Conservation (phyloP, 2,329 filamentous ascomycete genomes). For the Sporothrix brunneoviolacea region DNA sequence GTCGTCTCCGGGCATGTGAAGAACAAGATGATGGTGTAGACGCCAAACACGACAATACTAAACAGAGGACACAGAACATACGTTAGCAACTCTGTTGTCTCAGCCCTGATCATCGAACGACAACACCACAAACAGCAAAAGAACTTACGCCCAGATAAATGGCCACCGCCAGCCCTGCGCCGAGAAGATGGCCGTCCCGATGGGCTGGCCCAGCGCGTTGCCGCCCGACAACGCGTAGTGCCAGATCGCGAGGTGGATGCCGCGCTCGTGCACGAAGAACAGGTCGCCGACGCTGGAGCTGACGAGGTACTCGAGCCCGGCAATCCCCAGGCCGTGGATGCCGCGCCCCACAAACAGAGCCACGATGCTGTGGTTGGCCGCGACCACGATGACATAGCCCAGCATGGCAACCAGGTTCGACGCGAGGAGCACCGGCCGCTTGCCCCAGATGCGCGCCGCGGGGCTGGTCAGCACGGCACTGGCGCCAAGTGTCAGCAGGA, state of each 20-base stretch:
- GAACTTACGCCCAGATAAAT: conserved; percentile 9
- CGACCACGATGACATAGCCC: conserved; percentile 18
- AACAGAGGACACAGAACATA: too few relatives aligned
- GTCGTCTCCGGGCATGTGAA: conserved; percentile 37
- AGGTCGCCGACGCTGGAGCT: conserved; percentile 46
- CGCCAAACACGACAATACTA: conserved; percentile 29
- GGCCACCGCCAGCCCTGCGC: conserved; percentile 4
- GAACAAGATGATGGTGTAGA: conserved; percentile 31
- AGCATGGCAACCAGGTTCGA: conserved; percentile 23
- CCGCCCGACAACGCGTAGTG: conserved; percentile 17
- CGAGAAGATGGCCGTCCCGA: conserved; percentile 3
- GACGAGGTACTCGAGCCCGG: conserved; percentile 28
- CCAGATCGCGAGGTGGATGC: conserved; percentile 24
- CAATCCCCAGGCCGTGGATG: conserved; percentile 24
- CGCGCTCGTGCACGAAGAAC: conserved; percentile 50
- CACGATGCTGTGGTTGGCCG: conserved; percentile 16
- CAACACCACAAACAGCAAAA: too few relatives aligned
- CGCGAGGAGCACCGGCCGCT: conserved; percentile 29
- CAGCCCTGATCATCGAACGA: too few relatives aligned
- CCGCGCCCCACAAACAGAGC: conserved; percentile 20
- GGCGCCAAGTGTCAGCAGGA: conserved; percentile 60
- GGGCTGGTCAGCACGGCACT: conserved; percentile 45
- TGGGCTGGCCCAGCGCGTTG: conserved; percentile 6
- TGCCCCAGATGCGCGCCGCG: conserved; percentile 25
- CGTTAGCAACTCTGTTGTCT: too few relatives aligned